A percentile compares a stretch with the other conserved stretches of the same genome.
Conservation (phyloP, 192 early-diverging fungal genomes). For the Lobosporangium transversale region DNA sequence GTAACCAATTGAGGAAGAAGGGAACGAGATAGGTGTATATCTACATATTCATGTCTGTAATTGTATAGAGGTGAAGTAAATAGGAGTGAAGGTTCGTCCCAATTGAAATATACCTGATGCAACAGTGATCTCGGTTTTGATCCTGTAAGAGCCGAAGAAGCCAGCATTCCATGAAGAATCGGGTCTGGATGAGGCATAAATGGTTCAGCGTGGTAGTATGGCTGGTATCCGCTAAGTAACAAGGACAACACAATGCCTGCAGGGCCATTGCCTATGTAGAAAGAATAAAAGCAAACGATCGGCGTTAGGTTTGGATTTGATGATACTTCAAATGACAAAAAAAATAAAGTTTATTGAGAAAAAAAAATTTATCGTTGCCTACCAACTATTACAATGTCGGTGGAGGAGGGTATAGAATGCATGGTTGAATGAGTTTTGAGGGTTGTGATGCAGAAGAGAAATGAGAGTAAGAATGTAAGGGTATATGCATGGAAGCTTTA, state of each 20-base stretch:
- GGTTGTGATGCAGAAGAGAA: too few relatives aligned
- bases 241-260: constrained; percentile 45
- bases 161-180: constrained; percentile 43
- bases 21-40: too few relatives aligned
- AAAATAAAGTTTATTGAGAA: neutral
- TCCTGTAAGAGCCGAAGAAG: constrained; percentile 22
- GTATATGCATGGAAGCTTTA: too few relatives aligned
- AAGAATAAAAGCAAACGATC: neutral
- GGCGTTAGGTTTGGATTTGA: neutral
- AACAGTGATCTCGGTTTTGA: constrained; percentile 30
- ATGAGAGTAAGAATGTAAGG: too few relatives aligned
- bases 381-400: constrained; percentile 29
- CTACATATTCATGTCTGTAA: too few relatives aligned
- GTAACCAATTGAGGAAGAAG: too few relatives aligned
- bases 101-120: constrained; percentile 39
- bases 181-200: constrained; percentile 36
- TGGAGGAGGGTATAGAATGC: constrained; percentile 1
- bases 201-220: constrained; percentile 44
- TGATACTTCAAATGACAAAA: neutral
- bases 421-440: too few relatives aligned
- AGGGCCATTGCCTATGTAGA: constrained; percentile 38
- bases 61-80: too few relatives aligned
- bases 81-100: too few relatives aligned
- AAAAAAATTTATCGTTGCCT: neutral
- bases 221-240: constrained; percentile 33